phyloP scores from a whole-genome alignment of 192 early-diverging fungal species.

The Glomus cerebriforme region DNA sequence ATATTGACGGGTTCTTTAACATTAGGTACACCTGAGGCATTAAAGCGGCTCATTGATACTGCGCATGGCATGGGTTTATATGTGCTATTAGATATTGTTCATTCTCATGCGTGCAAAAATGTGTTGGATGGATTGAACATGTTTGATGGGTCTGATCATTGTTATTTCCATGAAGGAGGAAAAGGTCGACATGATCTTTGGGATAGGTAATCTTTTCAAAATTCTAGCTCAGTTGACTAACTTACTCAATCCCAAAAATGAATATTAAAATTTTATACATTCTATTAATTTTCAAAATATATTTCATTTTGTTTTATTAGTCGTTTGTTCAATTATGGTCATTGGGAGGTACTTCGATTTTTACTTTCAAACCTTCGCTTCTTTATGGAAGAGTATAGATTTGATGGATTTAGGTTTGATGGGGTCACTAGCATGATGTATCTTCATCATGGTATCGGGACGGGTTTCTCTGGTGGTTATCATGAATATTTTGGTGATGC shows the following conservation, averaged over 20 bases:
- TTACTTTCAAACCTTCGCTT: slow-evolving; percentile 93
- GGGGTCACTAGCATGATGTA: slow-evolving; percentile 98
- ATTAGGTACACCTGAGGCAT: slow-evolving; percentile 79
- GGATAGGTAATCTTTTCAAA: slow-evolving; percentile 58
- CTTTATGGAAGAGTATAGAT: slow-evolving; percentile 86
- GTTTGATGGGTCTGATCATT: slow-evolving; percentile 96
- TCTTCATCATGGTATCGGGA: slow-evolving; percentile 91
- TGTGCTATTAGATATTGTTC: slow-evolving; percentile 92
- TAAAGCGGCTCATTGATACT: slow-evolving; percentile 88
- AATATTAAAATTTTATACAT: too few species aligned
- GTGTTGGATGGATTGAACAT: slow-evolving; percentile 91
- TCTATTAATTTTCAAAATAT: not conserved
- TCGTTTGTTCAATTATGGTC: slow-evolving; percentile 93
- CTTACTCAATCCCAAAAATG: too few species aligned
- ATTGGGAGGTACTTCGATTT: slow-evolving; percentile 91
- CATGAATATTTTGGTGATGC: slow-evolving; percentile 89
- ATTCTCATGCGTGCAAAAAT: slow-evolving; percentile 96
- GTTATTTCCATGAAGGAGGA: slow-evolving; percentile 91
- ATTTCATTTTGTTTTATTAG: slow-evolving; percentile 20
- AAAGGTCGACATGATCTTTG: slow-evolving; percentile 90
- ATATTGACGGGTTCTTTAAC: not conserved
- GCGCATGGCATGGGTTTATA: slow-evolving; percentile 87
- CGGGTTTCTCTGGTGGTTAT: slow-evolving; percentile 91
- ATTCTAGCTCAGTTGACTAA: too few species aligned
- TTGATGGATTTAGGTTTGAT: slow-evolving; percentile 99